Evolutionary conservation across 768 basidiomycete genomes (phyloP).

Genomic region (Fomitopsis serialis): DNA sequence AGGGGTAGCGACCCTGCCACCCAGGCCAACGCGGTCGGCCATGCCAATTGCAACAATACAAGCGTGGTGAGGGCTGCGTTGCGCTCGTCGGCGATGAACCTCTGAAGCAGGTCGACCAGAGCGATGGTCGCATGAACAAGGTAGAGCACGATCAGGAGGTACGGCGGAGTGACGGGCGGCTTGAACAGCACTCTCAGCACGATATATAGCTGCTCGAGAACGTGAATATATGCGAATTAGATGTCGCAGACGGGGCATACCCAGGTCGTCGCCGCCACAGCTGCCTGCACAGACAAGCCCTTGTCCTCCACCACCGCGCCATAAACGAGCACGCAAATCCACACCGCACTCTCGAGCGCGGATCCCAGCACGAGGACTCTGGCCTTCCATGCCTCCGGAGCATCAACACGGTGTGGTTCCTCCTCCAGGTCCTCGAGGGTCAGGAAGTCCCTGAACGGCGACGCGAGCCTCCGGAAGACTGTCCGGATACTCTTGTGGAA

Average conservation of each 20-base stretch:
- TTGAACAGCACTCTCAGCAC: conserved; percentile 32
- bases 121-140: conserved; percentile 31
- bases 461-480: conserved; percentile 4
- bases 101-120: conserved; percentile 31
- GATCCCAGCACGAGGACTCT: conserved; percentile 33
- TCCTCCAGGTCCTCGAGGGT: conserved; percentile 45
- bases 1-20: conserved; percentile 56
- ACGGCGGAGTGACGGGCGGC: conserved; percentile 49
- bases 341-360: conserved; percentile 32
- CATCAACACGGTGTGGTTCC: conserved; percentile 20
- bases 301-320: conserved; percentile 21
- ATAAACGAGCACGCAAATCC: conserved; percentile 39
- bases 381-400: conserved; percentile 24
- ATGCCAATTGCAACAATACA: conserved; percentile 25
- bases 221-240: not conserved
- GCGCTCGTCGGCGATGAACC: conserved; percentile 18
- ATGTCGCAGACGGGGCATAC: conserved; percentile 29
- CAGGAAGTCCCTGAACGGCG: conserved; percentile 50
- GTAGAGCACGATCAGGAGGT: conserved; percentile 40
- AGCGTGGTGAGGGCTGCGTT: conserved; percentile 15
- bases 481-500: conserved; percentile 8
- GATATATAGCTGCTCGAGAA: conserved; percentile 37
- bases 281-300: conserved; percentile 15
- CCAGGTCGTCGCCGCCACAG: conserved; percentile 41
- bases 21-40: conserved; percentile 38